A percentile compares a stretch with the other conserved stretches of the same genome.
phyloP scores from a whole-genome alignment of 257 asterid genomes.

The Catharanthus roseus region DNA sequence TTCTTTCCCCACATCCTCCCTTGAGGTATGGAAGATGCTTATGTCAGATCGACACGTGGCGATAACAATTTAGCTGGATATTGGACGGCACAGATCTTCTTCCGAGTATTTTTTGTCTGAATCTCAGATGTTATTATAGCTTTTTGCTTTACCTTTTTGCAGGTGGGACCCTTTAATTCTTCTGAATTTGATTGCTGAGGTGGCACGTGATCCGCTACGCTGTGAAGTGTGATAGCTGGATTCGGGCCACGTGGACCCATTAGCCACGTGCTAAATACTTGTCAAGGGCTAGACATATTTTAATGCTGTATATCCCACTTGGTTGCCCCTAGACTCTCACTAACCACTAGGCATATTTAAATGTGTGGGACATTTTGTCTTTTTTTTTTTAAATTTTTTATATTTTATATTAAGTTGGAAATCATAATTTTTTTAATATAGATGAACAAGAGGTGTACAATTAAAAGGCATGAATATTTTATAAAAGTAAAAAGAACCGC shows the following conservation, averaged over 20 bases:
- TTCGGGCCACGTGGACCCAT: constrained; percentile 19
- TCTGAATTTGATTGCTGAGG: constrained; percentile 14
- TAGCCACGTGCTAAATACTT: constrained; percentile 7
- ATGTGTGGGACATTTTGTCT: not conserved
- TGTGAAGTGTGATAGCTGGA: constrained; percentile 7
- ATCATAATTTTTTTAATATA: no score
- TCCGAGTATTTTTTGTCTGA: not conserved
- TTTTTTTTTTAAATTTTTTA: no score
- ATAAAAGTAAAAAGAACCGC: no score
- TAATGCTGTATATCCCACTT: not conserved
- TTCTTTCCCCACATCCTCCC: constrained; percentile 16
- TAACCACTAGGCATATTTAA: not conserved
- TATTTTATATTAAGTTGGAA: no score
- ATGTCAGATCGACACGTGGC: constrained; percentile 33
- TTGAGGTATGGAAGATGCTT: constrained; percentile 7
- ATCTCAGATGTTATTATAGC: constrained; percentile 1
- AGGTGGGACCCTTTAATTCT: constrained; percentile 23
- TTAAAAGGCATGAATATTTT: no score
- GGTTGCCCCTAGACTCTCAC: not conserved
- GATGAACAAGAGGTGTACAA: not conserved
- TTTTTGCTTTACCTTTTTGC: constrained; percentile 25
- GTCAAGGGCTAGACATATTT: constrained; percentile 5
- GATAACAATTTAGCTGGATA: constrained; percentile 7
- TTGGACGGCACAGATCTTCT: constrained; percentile 18
- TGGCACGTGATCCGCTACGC: constrained; percentile 23